Conservation (phyloP, 352 stramenopile genomes). For the Plasmopara viticola region DNA sequence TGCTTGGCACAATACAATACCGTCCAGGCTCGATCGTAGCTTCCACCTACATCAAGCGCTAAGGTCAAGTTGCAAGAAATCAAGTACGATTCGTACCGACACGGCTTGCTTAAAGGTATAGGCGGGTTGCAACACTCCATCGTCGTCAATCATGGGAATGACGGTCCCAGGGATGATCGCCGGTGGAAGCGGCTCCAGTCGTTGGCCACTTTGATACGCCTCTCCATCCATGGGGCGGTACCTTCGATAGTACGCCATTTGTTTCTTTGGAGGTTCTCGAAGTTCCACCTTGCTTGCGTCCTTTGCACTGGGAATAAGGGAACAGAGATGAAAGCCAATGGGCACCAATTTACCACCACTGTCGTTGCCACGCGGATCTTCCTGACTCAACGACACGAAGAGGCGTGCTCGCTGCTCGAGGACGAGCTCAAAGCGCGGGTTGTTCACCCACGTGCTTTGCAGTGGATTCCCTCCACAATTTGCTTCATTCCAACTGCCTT, state of each 20-base stretch:
- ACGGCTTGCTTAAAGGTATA: conserved; percentile 84
- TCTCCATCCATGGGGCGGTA: conserved; percentile 59
- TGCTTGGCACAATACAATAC: conserved; percentile 82
- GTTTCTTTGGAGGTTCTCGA: conserved; percentile 53
- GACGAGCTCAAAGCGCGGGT: conserved; percentile 73
- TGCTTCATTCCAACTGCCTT: conserved; percentile 71
- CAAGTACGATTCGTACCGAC: conserved; percentile 45
- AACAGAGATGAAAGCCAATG: conserved; percentile 79
- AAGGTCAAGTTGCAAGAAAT: not conserved
- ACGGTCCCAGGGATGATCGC: conserved; percentile 72
- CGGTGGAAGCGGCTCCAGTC: conserved; percentile 46
- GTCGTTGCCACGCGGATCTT: conserved; percentile 67
- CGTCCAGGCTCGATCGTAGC: conserved; percentile 58
- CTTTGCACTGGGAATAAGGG: conserved; percentile 25
- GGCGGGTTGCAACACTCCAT: conserved; percentile 58
- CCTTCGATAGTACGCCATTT: conserved; percentile 58
- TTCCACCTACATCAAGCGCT: conserved; percentile 35
- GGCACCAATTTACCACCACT: conserved; percentile 64
- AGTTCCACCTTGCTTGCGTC: conserved; percentile 48
- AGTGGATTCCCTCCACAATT: conserved; percentile 76
- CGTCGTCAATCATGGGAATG: conserved; percentile 53
- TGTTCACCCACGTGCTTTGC: conserved; percentile 85
- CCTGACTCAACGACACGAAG: conserved; percentile 74
- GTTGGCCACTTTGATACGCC: conserved; percentile 52
- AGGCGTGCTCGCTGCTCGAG: conserved; percentile 55